These are phyloP conservation scores for Ceriops zippeliana DNA, from an alignment of 345 rosid genomes.

Conservation along the genomic window DNA sequence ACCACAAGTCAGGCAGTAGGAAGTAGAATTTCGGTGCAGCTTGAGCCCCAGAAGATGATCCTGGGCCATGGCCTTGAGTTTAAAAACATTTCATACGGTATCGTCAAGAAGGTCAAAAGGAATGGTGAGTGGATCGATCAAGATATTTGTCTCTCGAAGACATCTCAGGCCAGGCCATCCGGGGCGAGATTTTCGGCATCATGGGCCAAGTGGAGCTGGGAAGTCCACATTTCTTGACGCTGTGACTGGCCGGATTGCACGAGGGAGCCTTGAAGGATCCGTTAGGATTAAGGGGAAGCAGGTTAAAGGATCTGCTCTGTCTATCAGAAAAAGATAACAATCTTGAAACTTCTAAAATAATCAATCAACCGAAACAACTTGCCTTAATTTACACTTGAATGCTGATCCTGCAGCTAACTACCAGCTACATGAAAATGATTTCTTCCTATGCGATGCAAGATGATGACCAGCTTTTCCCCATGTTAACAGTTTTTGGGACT, in stretches of 20 bases:
- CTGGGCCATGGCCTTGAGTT: slow-evolving; percentile 58
- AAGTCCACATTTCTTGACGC: slow-evolving; percentile 90
- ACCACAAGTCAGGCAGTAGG: slow-evolving; percentile 23
- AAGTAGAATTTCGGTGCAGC: slow-evolving; percentile 1
- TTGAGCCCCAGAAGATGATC: slow-evolving; percentile 24
- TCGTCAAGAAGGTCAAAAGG: slow-evolving; percentile 52
- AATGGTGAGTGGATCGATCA: slow-evolving; percentile 46
- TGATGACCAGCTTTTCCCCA: slow-evolving; percentile 77
- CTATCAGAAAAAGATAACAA: neutral
- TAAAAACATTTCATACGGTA: slow-evolving; percentile 47
- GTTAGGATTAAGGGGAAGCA: slow-evolving; percentile 64
- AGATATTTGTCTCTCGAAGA: slow-evolving; percentile 57
- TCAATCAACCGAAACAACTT: too few relatives aligned
- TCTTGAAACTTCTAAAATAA: neutral
- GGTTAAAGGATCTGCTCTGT: slow-evolving; percentile 26
- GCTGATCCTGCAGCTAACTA: slow-evolving; percentile 37
- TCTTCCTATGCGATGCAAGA: slow-evolving; percentile 94
- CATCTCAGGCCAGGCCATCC: slow-evolving; percentile 61
- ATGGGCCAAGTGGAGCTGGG: slow-evolving; percentile 86
- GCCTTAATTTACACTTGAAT: neutral
- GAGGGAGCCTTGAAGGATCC: slow-evolving; percentile 70
- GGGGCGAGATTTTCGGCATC: slow-evolving; percentile 70
- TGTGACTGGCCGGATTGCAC: slow-evolving; percentile 65
- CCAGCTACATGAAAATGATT: slow-evolving; percentile 74
- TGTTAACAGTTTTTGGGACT: slow-evolving; percentile 71